phyloP scores from a whole-genome alignment of 805 yeast genomes.

The Saccharomycopsis guyanensis region DNA sequence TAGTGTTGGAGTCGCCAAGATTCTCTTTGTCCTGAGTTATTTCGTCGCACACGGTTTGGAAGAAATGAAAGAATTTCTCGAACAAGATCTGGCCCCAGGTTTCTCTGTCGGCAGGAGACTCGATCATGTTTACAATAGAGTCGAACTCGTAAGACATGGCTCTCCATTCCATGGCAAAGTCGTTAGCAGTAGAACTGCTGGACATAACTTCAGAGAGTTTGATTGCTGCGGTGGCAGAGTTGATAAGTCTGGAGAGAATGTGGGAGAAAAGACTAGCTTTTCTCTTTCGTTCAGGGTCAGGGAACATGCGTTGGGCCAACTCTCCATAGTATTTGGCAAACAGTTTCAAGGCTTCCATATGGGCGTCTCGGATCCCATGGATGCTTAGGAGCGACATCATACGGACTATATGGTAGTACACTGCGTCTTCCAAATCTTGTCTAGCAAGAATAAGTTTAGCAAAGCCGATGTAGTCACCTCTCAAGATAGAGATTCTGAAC shows the following conservation, averaged over 20 bases:
- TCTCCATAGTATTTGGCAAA: slow-evolving; percentile 1
- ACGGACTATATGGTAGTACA: slow-evolving; percentile 6
- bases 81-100: not conserved
- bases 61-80: not conserved
- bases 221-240: not conserved
- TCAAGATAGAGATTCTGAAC: not conserved
- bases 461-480: slow-evolving; percentile 9
- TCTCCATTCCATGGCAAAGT: slow-evolving; percentile 1
- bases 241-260: not conserved
- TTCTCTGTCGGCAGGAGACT: not conserved
- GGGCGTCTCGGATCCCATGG: not conserved
- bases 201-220: not conserved
- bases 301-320: not conserved
- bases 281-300: not conserved
- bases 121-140: not conserved
- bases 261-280: not conserved
- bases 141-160: not conserved
- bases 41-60: not conserved
- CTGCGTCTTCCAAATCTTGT: not conserved
- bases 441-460: not conserved
- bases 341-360: not conserved
- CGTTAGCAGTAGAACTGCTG: not conserved
- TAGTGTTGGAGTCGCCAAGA: not conserved
- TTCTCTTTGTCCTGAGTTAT: slow-evolving; percentile 4
- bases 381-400: not conserved